Percentiles rank a stretch among this genome's conserved stretches.
Evolutionary conservation across 257 asterid genomes (phyloP).

Genomic region (Nemophila menziesii): DNA sequence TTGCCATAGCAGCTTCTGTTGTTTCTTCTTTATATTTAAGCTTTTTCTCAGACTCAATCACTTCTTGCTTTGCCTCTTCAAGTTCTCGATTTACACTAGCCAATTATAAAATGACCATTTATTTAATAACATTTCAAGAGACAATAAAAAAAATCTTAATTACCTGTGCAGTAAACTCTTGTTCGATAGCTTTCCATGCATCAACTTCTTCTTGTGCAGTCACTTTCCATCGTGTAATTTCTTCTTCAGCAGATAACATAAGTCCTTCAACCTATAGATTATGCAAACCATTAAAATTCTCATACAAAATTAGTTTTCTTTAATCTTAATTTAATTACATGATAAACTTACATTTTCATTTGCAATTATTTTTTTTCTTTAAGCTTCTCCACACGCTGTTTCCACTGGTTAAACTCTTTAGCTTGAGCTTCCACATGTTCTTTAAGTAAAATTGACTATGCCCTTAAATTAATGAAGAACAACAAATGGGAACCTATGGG

Average conservation of each 20-base stretch:
- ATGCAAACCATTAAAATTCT: too few species aligned
- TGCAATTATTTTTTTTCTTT: slow-evolving; percentile 88
- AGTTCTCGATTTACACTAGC: slow-evolving; percentile 58
- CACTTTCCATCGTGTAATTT: slow-evolving; percentile 81
- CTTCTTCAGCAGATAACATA: slow-evolving; percentile 92
- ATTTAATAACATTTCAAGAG: neutral
- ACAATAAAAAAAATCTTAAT: neutral
- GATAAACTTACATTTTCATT: slow-evolving; percentile 81
- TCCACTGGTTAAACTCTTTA: slow-evolving; percentile 76
- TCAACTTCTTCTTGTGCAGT: slow-evolving; percentile 98
- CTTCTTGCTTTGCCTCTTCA: slow-evolving; percentile 74
- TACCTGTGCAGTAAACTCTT: slow-evolving; percentile 72
- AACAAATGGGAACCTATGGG: too few species aligned
- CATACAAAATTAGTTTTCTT: too few species aligned
- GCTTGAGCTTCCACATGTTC: slow-evolving; percentile 63
- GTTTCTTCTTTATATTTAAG: too few species aligned
- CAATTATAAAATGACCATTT: slow-evolving; percentile 37
- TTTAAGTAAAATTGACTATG: slow-evolving; percentile 66
- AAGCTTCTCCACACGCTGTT: slow-evolving; percentile 65
- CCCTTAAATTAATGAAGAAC: slow-evolving; percentile 52
- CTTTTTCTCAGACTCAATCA: slow-evolving; percentile 62
- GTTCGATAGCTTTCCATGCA: slow-evolving; percentile 91
- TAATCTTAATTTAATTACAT: too few species aligned
- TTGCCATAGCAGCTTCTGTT: too few species aligned
- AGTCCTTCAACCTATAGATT: slow-evolving; percentile 79